Percentiles rank a stretch among this genome's conserved stretches.
Evolutionary conservation across 2,329 filamentous ascomycete genomes (phyloP).

Genomic region (Xylaria sp.): DNA sequence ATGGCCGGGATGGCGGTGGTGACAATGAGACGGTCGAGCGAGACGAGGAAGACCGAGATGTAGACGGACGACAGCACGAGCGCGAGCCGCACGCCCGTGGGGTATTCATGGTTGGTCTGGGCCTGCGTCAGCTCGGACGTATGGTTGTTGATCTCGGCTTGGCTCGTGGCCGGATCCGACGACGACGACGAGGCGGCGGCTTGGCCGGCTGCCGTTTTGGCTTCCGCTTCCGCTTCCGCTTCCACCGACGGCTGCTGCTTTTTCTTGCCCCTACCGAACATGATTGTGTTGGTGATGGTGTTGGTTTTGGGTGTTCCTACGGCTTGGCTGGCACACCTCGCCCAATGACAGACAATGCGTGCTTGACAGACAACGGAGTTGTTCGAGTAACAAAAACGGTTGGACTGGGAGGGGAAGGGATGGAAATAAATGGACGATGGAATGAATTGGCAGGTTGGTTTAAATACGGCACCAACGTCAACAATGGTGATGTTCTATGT

Average conservation of each 20-base stretch:
- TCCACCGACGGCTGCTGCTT: constrained; percentile 24
- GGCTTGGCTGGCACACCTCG: neutral
- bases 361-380: neutral
- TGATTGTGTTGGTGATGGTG: neutral
- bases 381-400: neutral
- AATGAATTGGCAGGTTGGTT: neutral
- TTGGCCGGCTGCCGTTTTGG: constrained; percentile 12
- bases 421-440: neutral
- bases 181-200: neutral
- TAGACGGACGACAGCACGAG: constrained; percentile 52
- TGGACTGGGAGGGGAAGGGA: neutral
- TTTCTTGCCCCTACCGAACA: constrained; percentile 37
- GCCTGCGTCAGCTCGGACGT: constrained; percentile 22
- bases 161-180: constrained; percentile 15
- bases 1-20: constrained; percentile 55
- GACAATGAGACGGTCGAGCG: constrained; percentile 54
- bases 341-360: neutral
- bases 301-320: neutral
- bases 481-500: too few relatives aligned
- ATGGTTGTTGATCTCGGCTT: constrained; percentile 11
- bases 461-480: too few relatives aligned
- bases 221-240: too few relatives aligned
- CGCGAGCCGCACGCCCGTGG: constrained; percentile 48
- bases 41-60: constrained; percentile 54
- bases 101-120: constrained; percentile 48